Evolutionary conservation across 2,329 filamentous ascomycete genomes (phyloP).

Genomic region (Scytalidium sp.): DNA sequence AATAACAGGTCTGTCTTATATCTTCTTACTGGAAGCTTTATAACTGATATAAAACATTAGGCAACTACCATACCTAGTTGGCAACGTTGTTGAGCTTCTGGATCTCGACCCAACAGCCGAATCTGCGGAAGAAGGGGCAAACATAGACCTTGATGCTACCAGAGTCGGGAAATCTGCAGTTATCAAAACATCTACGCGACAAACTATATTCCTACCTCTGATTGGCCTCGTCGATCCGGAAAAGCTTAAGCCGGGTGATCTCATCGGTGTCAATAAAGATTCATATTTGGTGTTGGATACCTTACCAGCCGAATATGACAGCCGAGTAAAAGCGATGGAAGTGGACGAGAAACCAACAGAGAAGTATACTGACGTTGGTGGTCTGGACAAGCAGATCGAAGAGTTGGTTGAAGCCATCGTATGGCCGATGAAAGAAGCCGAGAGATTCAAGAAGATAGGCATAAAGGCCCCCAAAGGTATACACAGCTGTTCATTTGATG

Average conservation of each 20-base stretch:
- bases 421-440: conserved; percentile 99
- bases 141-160: conserved; percentile 96
- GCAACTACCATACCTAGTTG: conserved; percentile 96
- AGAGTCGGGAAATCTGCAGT: conserved; percentile 97
- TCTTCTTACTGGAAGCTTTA: conserved; percentile 1
- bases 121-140: conserved; percentile 94
- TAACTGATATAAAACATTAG: conserved; percentile 41
- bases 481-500: conserved; percentile 13
- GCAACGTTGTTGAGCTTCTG: conserved; percentile 95
- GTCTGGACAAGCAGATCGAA: conserved; percentile 97
- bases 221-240: conserved; percentile 97
- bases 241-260: conserved; percentile 88
- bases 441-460: conserved; percentile 98
- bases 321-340: conserved; percentile 99
- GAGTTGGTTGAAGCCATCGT: conserved; percentile 98
- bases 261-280: conserved; percentile 99
- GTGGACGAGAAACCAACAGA: conserved; percentile 99
- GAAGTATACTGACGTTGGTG: conserved; percentile 97
- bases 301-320: conserved; percentile 95
- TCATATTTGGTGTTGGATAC: conserved; percentile 97
- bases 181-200: conserved; percentile 97
- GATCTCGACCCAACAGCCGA: conserved; percentile 96
- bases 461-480: conserved; percentile 99
- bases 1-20: conserved; percentile 81
- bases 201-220: conserved; percentile 96